These are phyloP conservation scores for Seiridium cupressi DNA, from an alignment of 2,329 filamentous ascomycete species.

Conservation along the genomic window DNA sequence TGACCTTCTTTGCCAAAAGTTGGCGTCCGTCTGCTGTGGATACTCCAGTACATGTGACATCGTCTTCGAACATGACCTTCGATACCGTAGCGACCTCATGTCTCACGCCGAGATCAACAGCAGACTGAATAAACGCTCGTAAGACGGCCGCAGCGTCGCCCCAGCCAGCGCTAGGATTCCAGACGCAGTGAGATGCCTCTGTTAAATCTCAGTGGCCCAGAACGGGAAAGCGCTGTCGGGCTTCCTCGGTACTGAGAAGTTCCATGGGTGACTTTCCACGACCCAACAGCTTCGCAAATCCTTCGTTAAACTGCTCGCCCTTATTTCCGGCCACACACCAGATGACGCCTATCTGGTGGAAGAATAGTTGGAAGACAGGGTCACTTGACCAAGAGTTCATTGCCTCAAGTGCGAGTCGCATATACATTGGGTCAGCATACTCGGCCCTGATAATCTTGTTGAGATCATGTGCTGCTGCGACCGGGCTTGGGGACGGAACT, in stretches of 20 bases:
- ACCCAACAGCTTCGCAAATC: too few relatives aligned
- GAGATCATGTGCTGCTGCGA: slow-evolving; percentile 28
- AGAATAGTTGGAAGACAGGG: slow-evolving; percentile 26
- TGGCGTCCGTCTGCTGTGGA: neutral
- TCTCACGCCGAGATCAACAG: slow-evolving; percentile 21
- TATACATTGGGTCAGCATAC: slow-evolving; percentile 29
- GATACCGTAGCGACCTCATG: slow-evolving; percentile 18
- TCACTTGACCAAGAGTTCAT: slow-evolving; percentile 23
- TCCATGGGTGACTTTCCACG: too few relatives aligned
- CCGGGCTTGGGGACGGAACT: slow-evolving; percentile 18
- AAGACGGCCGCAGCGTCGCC: slow-evolving; percentile 24
- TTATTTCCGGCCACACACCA: too few relatives aligned
- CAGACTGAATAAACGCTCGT: slow-evolving; percentile 27
- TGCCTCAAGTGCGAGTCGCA: slow-evolving; percentile 28
- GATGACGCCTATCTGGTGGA: slow-evolving; percentile 23
- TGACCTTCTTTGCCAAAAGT: neutral
- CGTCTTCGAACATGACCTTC: neutral
- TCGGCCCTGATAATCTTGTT: slow-evolving; percentile 37
- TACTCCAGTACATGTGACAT: neutral
- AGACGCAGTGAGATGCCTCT: slow-evolving; percentile 26
- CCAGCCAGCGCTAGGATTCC: slow-evolving; percentile 27
- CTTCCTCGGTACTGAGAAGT: slow-evolving; percentile 12
- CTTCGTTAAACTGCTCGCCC: too few relatives aligned
- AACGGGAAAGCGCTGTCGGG: slow-evolving; percentile 25
- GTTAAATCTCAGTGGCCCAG: slow-evolving; percentile 18